phyloP scores from a whole-genome alignment of 805 yeast species.

The Candida ovalis region DNA sequence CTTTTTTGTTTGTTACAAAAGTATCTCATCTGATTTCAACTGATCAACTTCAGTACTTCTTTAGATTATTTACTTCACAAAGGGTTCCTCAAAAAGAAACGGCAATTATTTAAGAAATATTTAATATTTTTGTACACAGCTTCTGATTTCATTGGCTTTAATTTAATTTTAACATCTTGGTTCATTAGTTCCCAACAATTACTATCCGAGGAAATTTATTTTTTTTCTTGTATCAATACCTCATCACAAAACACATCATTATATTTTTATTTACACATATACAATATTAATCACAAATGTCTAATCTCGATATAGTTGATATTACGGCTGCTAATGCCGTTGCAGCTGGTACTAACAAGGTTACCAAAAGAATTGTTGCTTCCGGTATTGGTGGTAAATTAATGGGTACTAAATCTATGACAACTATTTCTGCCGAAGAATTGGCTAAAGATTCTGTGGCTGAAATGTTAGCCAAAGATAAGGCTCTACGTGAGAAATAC shows the following conservation, averaged over 20 bases:
- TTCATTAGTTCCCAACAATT: not conserved
- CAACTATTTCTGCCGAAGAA: conserved; percentile 62
- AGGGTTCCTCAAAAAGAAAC: too few relatives aligned
- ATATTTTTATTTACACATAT: not conserved
- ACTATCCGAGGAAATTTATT: too few relatives aligned
- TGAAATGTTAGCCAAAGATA: conserved; percentile 42
- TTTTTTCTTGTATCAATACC: not conserved
- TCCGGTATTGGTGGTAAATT: conserved; percentile 70
- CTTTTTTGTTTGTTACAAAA: not conserved
- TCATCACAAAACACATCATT: not conserved
- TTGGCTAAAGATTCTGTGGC: conserved; percentile 50
- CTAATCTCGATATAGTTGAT: conserved; percentile 43
- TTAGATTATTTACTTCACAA: not conserved
- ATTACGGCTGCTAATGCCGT: conserved; percentile 68
- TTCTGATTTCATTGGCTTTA: too few relatives aligned
- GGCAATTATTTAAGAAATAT: too few relatives aligned
- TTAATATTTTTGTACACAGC: too few relatives aligned
- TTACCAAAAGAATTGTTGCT: conserved; percentile 68
- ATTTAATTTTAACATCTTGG: not conserved
- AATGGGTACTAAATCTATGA: conserved; percentile 79
- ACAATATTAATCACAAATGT: conserved; percentile 7
- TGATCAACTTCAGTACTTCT: not conserved
- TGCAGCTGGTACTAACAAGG: conserved; percentile 78
- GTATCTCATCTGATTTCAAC: not conserved
- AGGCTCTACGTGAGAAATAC: conserved; percentile 39